Evolutionary conservation across 495 filamentous ascomycete genomes (phyloP), one percentile per base, ranked within the genome.

Genomic region (Penicillium coffeae): DNA sequence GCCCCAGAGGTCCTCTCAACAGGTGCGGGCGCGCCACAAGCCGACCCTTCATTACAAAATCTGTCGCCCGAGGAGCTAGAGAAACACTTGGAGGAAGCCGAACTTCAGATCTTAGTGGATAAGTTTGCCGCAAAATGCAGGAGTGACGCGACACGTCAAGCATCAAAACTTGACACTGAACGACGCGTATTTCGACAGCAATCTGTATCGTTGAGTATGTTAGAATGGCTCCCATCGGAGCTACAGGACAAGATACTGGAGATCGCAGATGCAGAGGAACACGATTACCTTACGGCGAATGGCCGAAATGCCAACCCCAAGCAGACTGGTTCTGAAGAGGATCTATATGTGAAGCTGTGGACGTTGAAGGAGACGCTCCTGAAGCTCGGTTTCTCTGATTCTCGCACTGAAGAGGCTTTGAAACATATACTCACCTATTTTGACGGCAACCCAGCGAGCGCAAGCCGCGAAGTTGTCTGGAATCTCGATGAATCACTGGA

Each of bases 401-500:
- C 79, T 7, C 78, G 74, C 48, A 76, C 88, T 14, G 75, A 85
- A 38, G 73, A 83, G 16, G 83, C 82, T 6, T 54, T 95, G 38
- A 76, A 79, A 47, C 79, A 83, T 56, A 72, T 90, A 9, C 64
- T 90, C 37, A 69, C 77, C 25, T 70, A 71, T 32, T 79, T 81
- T 55, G 71, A 75, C 15, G 75, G 74, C 6, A 76, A 74, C 51
- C 70, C 81, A 9, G 48, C 60, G 15, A 63, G 61, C 16, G 53
- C 64, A 25, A 71, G 70, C 52, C 87, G 83, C 50, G 88, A 93
- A 34, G 65, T 72, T 3, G 76, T 88, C 9, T 94, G 89, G 86
- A 90, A 90, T 15, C 68, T 96, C 38, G 85, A 93, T 48, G 89
- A 93, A 61, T 79, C 81, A n/a, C 54, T 96, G 21, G 87, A 95